Conservation (phyloP, 345 rosid species). For the Bruguiera parviflora region DNA sequence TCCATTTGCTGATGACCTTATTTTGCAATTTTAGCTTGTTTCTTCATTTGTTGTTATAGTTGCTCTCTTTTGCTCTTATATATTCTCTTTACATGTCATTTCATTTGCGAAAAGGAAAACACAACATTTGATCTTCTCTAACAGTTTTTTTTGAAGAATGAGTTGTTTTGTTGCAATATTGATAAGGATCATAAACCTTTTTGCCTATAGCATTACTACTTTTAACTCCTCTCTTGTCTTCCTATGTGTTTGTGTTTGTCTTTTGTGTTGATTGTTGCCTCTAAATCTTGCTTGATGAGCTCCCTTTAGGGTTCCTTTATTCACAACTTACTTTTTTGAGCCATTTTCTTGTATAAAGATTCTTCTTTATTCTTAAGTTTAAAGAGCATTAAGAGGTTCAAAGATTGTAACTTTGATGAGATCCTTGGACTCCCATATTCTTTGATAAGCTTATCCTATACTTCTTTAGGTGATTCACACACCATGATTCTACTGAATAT, state of each 20-base stretch:
- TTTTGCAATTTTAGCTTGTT: not conserved
- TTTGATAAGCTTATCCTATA: not conserved
- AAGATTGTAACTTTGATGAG: not conserved
- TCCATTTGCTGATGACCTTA: not conserved
- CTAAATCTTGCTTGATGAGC: not conserved
- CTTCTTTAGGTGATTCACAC: not conserved
- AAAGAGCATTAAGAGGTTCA: not conserved
- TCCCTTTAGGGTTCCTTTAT: not conserved
- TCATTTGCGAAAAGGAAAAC: too few relatives aligned
- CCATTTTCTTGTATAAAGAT: not conserved
- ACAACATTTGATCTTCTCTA: too few relatives aligned
- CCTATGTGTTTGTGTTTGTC: not conserved
- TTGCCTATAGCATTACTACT: too few relatives aligned
- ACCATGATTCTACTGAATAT: not conserved
- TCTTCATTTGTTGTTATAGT: not conserved
- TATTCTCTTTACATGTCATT: too few relatives aligned
- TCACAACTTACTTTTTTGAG: too few relatives aligned
- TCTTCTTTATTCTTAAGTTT: not conserved
- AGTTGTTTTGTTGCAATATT: too few relatives aligned
- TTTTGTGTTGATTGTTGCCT: not conserved
- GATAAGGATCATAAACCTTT: too few relatives aligned
- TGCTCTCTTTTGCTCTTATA: too few relatives aligned
- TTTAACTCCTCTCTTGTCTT: not conserved
- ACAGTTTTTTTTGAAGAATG: too few relatives aligned
- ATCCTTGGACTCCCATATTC: not conserved